Conservation (phyloP, 2,329 filamentous ascomycete genomes). For the Diaporthe citri region DNA sequence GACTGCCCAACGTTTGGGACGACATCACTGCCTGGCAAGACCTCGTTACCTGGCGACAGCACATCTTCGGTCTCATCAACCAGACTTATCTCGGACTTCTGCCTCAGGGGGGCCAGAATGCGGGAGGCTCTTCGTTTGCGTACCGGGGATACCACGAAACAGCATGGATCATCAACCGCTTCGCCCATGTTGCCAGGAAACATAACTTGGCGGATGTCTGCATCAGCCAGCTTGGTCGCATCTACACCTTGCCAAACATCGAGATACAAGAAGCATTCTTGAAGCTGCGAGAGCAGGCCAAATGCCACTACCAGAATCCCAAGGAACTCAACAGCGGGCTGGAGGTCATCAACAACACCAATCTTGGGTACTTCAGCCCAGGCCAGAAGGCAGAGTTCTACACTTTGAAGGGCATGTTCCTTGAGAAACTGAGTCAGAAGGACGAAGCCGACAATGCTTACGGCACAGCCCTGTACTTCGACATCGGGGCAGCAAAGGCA, state of each 20-base stretch:
- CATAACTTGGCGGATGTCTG: slow-evolving; percentile 97
- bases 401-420: slow-evolving; percentile 99
- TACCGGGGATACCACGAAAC: slow-evolving; percentile 99
- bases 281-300: slow-evolving; percentile 97
- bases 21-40: slow-evolving; percentile 99
- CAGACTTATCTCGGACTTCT: slow-evolving; percentile 89
- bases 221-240: slow-evolving; percentile 95
- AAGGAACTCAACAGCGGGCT: slow-evolving; percentile 91
- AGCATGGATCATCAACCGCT: slow-evolving; percentile 99
- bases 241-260: slow-evolving; percentile 98
- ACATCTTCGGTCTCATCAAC: slow-evolving; percentile 98
- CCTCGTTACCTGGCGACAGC: slow-evolving; percentile 98
- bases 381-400: slow-evolving; percentile 99
- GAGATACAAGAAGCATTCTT: slow-evolving; percentile 99
- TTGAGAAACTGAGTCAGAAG: slow-evolving; percentile 92
- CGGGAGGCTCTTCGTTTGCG: slow-evolving; percentile 91
- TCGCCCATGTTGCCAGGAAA: slow-evolving; percentile 97
- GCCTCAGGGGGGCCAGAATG: slow-evolving; percentile 82
- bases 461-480: slow-evolving; percentile 94
- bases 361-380: slow-evolving; percentile 96
- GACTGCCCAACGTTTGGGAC: slow-evolving; percentile 97
- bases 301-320: slow-evolving; percentile 97
- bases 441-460: slow-evolving; percentile 94
- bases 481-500: slow-evolving; percentile 94
- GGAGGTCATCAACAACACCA: slow-evolving; percentile 99